Base-by-base conservation (phyloP, 139 green algal genomes). In the Desmodesmus armatus region DNA sequence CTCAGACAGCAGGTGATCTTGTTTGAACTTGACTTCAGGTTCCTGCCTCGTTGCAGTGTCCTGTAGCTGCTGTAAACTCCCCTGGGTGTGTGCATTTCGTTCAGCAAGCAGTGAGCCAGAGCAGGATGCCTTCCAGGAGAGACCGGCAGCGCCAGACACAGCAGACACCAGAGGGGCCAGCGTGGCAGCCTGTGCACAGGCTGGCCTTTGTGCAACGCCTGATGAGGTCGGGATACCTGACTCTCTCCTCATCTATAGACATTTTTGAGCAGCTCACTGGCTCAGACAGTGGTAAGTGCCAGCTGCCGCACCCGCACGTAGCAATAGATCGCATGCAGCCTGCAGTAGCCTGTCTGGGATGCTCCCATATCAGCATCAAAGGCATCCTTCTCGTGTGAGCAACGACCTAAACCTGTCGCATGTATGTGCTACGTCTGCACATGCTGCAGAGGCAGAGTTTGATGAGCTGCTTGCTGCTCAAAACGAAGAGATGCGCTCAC, bases 161-260 rank as follows among this genome's bases (percentile, higher is more conserved):
- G 58, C 51, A 70, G 17, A n/a, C 35, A 35, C n/a, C 78, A 51
- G 58, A 58, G 75, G 67, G 5, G 15, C 41, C 73, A 6, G 40
- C 19, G 27, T 63, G 43, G 3, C 39, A 62, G 33, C 80, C n/a
- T 21, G 47, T 86, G 37, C 80, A 86, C 80, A 69, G 80, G 27
- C 44, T 74, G 39, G 80, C 80, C 19, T 80, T 86, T 51, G 43
- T 80, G 58, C 80, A 86, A 53, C 49, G 80, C 13, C 69, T 86
- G 5, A 86, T 86, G 67, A 37, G 43, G 25, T 71, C 62, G 7
- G 39, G 80, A 35, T 71, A 51, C 27, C 43, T 86, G 67, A 40
- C 41, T 35, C 69, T 80, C 51, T 77, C 80, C n/a, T 21, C 29
- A 6, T 69, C 70, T 0, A 27, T 74, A 33, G 80, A 79, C 49